These are phyloP conservation scores for Escallonia herrerae DNA, from an alignment of 129 eudicot species.

Conservation along the genomic window DNA sequence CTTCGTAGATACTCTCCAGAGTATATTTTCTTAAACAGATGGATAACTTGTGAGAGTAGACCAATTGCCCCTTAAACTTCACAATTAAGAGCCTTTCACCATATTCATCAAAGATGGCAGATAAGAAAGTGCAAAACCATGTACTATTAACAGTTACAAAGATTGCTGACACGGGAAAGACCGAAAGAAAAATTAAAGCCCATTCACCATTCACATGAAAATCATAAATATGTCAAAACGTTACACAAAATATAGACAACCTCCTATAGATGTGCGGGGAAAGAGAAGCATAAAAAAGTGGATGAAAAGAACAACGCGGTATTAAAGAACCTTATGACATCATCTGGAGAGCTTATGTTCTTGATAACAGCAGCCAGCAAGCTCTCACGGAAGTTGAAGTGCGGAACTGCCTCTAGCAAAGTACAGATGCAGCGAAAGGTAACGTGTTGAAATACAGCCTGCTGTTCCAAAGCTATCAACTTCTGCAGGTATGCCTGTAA, in stretches of 20 bases:
- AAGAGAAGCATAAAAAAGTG: not conserved
- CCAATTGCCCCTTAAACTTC: too few relatives aligned
- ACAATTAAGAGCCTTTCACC: too few relatives aligned
- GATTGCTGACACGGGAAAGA: not conserved
- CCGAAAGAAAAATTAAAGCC: not conserved
- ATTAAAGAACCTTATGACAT: slow-evolving; percentile 58
- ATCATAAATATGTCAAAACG: not conserved
- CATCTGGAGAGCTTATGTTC: slow-evolving; percentile 79
- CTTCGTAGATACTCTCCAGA: too few relatives aligned
- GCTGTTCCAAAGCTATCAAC: slow-evolving; percentile 51
- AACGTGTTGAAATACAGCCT: slow-evolving; percentile 48
- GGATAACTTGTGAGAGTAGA: too few relatives aligned
- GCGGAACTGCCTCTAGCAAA: slow-evolving; percentile 81
- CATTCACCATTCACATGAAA: not conserved
- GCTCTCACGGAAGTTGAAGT: slow-evolving; percentile 72
- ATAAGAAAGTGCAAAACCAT: too few relatives aligned
- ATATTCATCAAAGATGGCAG: too few relatives aligned
- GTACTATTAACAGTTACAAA: too few relatives aligned
- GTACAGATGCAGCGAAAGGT: slow-evolving; percentile 77
- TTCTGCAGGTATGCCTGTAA: slow-evolving; percentile 74
- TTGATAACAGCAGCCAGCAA: slow-evolving; percentile 61
- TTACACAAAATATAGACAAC: too few relatives aligned
- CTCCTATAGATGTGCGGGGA: not conserved
- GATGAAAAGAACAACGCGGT: slow-evolving; percentile 2
- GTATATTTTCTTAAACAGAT: too few relatives aligned